Evolutionary conservation across 192 early-diverging fungal genomes (phyloP).

Genomic region (Backusella luteola): DNA sequence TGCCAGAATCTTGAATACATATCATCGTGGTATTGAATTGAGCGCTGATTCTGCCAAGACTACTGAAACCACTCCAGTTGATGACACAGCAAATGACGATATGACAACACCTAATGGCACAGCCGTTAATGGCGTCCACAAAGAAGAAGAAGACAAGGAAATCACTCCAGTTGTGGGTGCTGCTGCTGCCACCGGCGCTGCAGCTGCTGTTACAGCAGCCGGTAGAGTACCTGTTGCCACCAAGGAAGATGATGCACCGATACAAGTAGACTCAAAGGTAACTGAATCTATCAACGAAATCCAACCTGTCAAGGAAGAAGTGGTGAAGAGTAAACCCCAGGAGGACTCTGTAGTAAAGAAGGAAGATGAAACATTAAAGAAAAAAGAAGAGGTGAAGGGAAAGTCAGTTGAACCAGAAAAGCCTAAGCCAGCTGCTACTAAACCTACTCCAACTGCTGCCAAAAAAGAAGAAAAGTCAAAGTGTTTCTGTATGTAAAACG

Average conservation of each 20-base stretch:
- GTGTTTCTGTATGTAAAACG: background rate
- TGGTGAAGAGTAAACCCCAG: background rate
- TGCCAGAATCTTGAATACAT: conserved; percentile 42
- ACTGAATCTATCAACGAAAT: background rate
- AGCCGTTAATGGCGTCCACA: background rate
- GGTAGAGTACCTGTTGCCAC: background rate
- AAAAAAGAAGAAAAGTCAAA: background rate
- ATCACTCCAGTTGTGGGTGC: background rate
- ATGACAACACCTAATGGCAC: background rate
- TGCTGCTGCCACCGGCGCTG: background rate
- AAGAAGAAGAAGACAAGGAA: background rate
- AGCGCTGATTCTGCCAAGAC: no score
- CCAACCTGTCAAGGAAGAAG: background rate
- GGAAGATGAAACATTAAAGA: background rate
- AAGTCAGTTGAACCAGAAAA: background rate
- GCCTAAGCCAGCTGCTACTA: background rate
- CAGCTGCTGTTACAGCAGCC: background rate
- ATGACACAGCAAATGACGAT: background rate
- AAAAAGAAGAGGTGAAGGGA: background rate
- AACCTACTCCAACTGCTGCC: background rate
- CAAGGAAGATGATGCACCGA: no score
- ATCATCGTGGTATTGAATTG: conserved; percentile 2
- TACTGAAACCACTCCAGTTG: background rate
- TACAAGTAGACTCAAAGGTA: background rate
- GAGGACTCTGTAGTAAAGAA: background rate